A percentile compares a stretch with the other conserved stretches of the same genome.
Conservation (phyloP, 2,329 filamentous ascomycete genomes). For the Fusarium aywerte region DNA sequence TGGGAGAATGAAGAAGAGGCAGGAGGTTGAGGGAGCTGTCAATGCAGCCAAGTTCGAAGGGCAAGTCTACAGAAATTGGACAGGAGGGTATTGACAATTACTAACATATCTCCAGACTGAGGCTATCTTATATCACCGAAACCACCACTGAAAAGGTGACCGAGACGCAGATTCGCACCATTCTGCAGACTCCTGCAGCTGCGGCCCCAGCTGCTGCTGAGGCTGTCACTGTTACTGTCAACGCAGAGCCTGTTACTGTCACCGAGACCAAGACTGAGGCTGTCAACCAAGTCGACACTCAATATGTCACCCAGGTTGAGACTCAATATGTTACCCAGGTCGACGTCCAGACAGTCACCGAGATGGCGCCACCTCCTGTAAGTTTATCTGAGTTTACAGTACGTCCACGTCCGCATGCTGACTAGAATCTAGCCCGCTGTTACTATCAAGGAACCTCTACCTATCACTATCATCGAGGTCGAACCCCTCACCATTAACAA, state of each 20-base stretch:
- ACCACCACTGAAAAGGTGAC: constrained; percentile 39
- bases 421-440: constrained; percentile 21
- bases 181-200: constrained; percentile 24
- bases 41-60: constrained; percentile 42
- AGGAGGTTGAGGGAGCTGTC: constrained; percentile 14
- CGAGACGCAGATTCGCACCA: constrained; percentile 27
- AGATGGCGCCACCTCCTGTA: constrained; percentile 33
- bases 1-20: constrained; percentile 30
- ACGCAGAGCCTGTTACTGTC: constrained; percentile 23
- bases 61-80: constrained; percentile 9
- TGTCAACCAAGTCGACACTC: constrained; percentile 29
- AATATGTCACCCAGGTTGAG: constrained; percentile 25
- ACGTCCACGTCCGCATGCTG: no score
- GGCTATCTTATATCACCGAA: constrained; percentile 43
- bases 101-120: constrained; percentile 33
- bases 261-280: constrained; percentile 24
- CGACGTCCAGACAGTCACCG: constrained; percentile 15
- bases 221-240: constrained; percentile 37
- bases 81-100: no score
- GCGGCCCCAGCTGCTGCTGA: constrained; percentile 5
- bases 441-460: constrained; percentile 25
- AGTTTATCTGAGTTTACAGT: not conserved
- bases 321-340: constrained; percentile 24
- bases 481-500: constrained; percentile 8
- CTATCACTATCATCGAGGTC: constrained; percentile 34